Evolutionary conservation across 129 eudicot genomes (phyloP).

Genomic region (Helianthus tuberosus): DNA sequence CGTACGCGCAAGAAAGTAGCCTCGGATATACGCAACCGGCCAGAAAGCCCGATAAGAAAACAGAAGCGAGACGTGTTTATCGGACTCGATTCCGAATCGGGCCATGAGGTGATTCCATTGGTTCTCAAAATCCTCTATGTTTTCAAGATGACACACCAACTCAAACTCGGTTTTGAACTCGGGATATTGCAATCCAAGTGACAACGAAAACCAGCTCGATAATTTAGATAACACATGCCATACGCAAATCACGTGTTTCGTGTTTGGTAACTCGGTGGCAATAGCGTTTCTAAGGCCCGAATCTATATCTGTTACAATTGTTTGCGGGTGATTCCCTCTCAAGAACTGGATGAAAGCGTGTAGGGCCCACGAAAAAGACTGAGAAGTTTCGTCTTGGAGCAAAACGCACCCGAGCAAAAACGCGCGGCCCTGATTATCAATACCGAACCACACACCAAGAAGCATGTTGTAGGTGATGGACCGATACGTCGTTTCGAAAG

Average conservation of each 20-base stretch:
- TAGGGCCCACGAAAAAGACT: constrained; percentile 68
- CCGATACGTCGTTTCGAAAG: constrained; percentile 76
- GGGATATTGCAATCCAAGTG: constrained; percentile 55
- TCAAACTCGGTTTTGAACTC: constrained; percentile 73
- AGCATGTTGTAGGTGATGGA: constrained; percentile 66
- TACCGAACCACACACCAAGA: constrained; percentile 85
- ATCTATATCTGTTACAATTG: constrained; percentile 74
- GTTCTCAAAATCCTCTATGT: constrained; percentile 71
- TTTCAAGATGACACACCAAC: constrained; percentile 61
- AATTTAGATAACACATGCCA: constrained; percentile 65
- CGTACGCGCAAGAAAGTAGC: constrained; percentile 63
- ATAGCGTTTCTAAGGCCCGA: constrained; percentile 71
- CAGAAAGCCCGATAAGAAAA: constrained; percentile 56
- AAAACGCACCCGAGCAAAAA: constrained; percentile 71
- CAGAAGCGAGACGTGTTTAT: constrained; percentile 63
- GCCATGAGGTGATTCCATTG: constrained; percentile 77
- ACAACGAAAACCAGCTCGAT: constrained; percentile 72
- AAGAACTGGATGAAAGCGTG: constrained; percentile 68
- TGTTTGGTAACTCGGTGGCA: constrained; percentile 59
- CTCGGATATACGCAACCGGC: constrained; percentile 60
- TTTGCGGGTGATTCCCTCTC: constrained; percentile 74
- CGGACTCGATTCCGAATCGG: constrained; percentile 63
- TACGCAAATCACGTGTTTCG: constrained; percentile 63
- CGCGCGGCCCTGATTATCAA: constrained; percentile 67
- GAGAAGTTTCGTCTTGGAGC: constrained; percentile 74